Conservation (phyloP, 2,329 filamentous ascomycete genomes). For the Geosmithia putterillii region DNA sequence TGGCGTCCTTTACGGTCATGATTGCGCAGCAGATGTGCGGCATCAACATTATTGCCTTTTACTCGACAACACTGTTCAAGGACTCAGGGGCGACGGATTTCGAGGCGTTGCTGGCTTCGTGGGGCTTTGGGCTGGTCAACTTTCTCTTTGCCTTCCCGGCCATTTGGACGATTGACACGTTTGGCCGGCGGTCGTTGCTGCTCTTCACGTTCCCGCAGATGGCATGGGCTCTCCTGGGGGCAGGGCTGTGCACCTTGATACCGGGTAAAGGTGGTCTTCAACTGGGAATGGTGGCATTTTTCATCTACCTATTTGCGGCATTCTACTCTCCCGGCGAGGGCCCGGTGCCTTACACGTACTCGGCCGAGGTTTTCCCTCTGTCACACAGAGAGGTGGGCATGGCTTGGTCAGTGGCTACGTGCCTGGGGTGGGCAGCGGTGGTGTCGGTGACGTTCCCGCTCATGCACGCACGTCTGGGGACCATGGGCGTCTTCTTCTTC, state of each 20-base stretch:
- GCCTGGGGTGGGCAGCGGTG: constrained; percentile 47
- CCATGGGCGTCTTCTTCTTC: constrained; percentile 38
- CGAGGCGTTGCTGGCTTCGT: constrained; percentile 45
- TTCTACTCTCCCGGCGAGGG: constrained; percentile 46
- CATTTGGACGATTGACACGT: constrained; percentile 46
- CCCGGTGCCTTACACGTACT: constrained; percentile 56
- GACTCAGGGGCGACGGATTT: constrained; percentile 43
- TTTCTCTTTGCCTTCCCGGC: constrained; percentile 47
- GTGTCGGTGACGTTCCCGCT: constrained; percentile 52
- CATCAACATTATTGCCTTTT: constrained; percentile 67
- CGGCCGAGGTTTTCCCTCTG: constrained; percentile 57
- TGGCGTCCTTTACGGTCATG: constrained; percentile 73
- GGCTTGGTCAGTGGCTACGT: constrained; percentile 56
- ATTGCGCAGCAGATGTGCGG: constrained; percentile 61
- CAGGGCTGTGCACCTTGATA: constrained; percentile 38
- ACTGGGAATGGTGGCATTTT: constrained; percentile 37
- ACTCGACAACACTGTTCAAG: constrained; percentile 51
- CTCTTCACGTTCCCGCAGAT: constrained; percentile 29
- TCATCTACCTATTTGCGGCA: constrained; percentile 42
- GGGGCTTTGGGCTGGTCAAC: constrained; percentile 45
- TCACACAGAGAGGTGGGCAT: constrained; percentile 62
- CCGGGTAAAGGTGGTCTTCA: constrained; percentile 19
- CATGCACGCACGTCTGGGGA: constrained; percentile 31
- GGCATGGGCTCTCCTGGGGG: constrained; percentile 25
- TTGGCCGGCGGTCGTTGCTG: constrained; percentile 38